Base-by-base conservation (phyloP, 1,139 yeast genomes). In the Debaryomyces coudertii region DNA sequence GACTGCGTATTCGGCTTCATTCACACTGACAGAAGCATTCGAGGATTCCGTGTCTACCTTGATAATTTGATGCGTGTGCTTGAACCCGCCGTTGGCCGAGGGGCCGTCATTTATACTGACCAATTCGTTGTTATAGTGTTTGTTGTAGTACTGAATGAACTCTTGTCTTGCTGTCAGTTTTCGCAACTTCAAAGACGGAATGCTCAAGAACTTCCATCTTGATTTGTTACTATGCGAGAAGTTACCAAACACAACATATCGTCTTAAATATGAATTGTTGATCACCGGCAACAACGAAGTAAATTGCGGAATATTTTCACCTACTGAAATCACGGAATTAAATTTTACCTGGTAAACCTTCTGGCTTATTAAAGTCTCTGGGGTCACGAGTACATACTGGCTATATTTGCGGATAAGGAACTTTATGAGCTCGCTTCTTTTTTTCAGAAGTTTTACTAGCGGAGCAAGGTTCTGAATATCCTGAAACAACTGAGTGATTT, bases 1-100 rank as follows among this genome's bases (percentile, higher is more conserved):
- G 7, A 79, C 79, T 11, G 77, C 67, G 50, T 66, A 78, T 51
- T 80, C 83, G 0, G 87, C 87, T 53, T 83, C 87, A 8, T 69
- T 76, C 8, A 77, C 53, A 48, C 47, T 75, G 72, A 50, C 57
- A 59, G 37, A 33, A 5, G 29, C 25, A 5, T 18, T 55, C 7
- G 22, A 20, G 22, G 34, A 37, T 7, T 40, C 27, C 33, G 47
- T 47, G 6, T 45, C 62, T 2, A 73, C 69, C 23, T 69, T 54
- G 16, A 81, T 61, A 27, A 72, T 60, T 54, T 80, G 84, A 12
- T 53, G 48, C 3, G 56, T 53, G 42, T 61, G 48, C 16, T 51
- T 50, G 43, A 82, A 63, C 0, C 85, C 85, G 1, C 80, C 67
- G 51, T 76, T 76, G 40, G 57, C 57, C 8, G 28, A 11, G 11